Base-by-base conservation (phyloP, 352 stramenopile species). In the Globisporangium parvum region DNA sequence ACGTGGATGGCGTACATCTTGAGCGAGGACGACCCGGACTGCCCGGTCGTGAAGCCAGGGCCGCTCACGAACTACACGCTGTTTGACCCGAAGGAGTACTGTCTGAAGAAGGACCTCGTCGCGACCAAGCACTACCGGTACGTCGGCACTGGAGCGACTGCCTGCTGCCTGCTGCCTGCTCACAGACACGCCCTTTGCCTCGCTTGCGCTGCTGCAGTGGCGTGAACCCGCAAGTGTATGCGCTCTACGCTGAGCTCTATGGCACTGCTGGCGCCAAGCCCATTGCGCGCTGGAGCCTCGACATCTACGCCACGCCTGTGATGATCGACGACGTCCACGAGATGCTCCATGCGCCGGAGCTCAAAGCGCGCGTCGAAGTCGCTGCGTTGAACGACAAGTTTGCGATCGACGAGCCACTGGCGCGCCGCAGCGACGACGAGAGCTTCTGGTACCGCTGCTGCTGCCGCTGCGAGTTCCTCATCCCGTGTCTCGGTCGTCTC, bases 1-100 rank as follows among this genome's bases (percentile, higher is more conserved):
- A 73, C 74, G 35, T 93, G 82, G 82, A 89, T 91, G 80, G 69
- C 67, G 35, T 93, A 85, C 69, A 74, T 91, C 18, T 53, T 91
- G 48, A 80, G 72, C 51, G 80, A 89, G 53, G 62, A 77, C 51
- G 75, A 87, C 64, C 67, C 75, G 23, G 74, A 72, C 26, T 74
- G 70, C 31, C 62, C 76, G 3, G 57, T 81, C 6, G 51, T 66
- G 51, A 72, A 76, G 50, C 80, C 80, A 0, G 82, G 82, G 1
- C 73, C 80, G 40, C 55, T 93, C 17, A 85, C 69, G 33, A 91
- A 93, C 67, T 76, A 84, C 54, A 66, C 78, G 48, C 73, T 93
- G 2, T 91, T 91, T 47, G 76, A 91, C 51, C 69, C 69, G n/a
- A 69, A 74, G 35, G 75, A 89, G 55, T 90, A 83, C 57, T 76